Conservation (phyloP, 176 grass and related monocot species). For the Hyparrhenia diplandra region DNA sequence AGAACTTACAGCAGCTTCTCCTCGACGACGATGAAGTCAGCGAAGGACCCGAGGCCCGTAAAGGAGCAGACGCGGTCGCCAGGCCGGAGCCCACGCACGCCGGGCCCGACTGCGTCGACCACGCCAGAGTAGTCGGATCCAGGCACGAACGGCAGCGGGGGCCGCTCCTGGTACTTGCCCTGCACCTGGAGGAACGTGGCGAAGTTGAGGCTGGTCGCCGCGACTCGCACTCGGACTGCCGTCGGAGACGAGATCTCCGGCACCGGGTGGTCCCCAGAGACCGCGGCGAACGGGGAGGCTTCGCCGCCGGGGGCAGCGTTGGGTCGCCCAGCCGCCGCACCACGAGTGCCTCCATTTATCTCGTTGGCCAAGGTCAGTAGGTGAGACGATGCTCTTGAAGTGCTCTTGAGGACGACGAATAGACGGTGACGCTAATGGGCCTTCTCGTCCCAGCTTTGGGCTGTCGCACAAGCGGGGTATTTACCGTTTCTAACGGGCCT, state of each 20-base stretch:
- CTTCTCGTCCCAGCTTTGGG: too few species aligned
- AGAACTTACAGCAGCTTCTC: constrained; percentile 66
- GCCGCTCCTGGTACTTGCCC: constrained; percentile 86
- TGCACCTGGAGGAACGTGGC: constrained; percentile 82
- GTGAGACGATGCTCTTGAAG: too few species aligned
- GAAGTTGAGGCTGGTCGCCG: constrained; percentile 78
- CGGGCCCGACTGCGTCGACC: constrained; percentile 71
- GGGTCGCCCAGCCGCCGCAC: too few species aligned
- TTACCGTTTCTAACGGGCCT: too few species aligned
- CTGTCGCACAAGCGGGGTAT: too few species aligned
- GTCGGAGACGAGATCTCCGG: constrained; percentile 54
- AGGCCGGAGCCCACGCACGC: constrained; percentile 46
- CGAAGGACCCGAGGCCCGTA: constrained; percentile 51
- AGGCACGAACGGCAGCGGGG: constrained; percentile 60
- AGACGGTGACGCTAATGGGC: too few species aligned
- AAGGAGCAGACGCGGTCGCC: constrained; percentile 76
- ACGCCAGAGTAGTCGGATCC: constrained; percentile 84
- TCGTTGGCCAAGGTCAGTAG: too few species aligned
- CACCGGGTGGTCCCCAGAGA: constrained; percentile 38
- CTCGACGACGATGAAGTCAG: constrained; percentile 65
- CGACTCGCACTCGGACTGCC: constrained; percentile 67
- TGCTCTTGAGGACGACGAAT: too few species aligned
- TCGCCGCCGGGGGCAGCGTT: constrained; percentile 22
- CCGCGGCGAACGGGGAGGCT: constrained; percentile 41
- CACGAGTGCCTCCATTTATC: too few species aligned